Evolutionary conservation across 441 rosid genomes (phyloP), one percentile per base, ranked within the genome.

Genomic region (Theobroma grandiflorum): DNA sequence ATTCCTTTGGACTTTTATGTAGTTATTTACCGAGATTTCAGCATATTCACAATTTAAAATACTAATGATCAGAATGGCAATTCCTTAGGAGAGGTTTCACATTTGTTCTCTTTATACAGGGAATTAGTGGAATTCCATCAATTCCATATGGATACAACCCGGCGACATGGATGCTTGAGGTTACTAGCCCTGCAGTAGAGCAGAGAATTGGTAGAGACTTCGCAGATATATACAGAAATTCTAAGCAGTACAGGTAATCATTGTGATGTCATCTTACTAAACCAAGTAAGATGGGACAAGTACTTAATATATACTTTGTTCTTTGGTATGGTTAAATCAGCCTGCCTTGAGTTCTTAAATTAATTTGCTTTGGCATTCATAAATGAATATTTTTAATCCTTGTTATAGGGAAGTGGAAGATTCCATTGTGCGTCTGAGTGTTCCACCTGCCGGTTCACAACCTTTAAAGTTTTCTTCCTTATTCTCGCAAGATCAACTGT

Each of bases 151-250:
- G 91, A 65, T 89, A 90, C 82, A 92, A 90, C 78, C 93, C 96
- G 77, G 96, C 96, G 65, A 92, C 96, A 49, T 92, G 96, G 96
- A 92, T 92, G 96, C 94, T 91, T 74, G 96, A 92, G 82, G 91
- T 91, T 75, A 91, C 91, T 12, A 89, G 90, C 6, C 85, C 90
- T 52, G 86, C 86, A 68, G 84, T 91, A 80, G 96, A 92, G 79
- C 86, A 85, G 83, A 85, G 78, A 50, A 77, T 83, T 38, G 84
- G 85, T 15, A 55, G 82, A 67, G 94, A 92, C 79, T 92, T 92
- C 79, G 90, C 93, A 18, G 90, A 89, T 42, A 20, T 88, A 61
- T 92, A 92, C 85, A 77, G 42, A 59, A 82, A 80, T 8, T 92
- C 96, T 62, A 80, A 78, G 16, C 90, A 91, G 74, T 89, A 80